phyloP scores from a whole-genome alignment of 116 monocot genomes.

The Cymodocea nodosa region DNA sequence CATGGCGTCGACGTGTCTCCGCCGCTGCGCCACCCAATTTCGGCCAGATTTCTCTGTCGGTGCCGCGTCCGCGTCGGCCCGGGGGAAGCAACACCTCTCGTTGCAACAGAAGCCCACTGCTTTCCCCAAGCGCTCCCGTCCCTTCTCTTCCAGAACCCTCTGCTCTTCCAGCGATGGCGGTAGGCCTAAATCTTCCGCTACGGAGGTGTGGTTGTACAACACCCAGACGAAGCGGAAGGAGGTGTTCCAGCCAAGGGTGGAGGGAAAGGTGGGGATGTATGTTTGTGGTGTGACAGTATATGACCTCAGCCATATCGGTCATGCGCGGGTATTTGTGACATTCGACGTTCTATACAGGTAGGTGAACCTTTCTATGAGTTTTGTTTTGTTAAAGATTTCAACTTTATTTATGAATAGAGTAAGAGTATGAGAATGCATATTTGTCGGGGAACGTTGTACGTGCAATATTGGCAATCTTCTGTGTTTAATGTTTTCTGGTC shows the following conservation, averaged over 20 bases:
- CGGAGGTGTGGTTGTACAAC: constrained; percentile 54
- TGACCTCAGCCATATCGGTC: constrained; percentile 91
- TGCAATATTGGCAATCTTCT: too few relatives aligned
- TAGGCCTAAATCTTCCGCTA: neutral
- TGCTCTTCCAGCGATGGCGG: constrained; percentile 7
- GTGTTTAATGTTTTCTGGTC: too few relatives aligned
- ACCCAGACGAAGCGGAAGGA: constrained; percentile 69
- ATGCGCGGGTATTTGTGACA: constrained; percentile 82
- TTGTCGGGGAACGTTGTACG: too few relatives aligned
- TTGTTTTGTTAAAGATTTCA: neutral
- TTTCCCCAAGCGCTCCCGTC: neutral
- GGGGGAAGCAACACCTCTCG: neutral
- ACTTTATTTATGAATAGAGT: neutral
- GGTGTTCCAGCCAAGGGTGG: constrained; percentile 44
- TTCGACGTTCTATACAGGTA: constrained; percentile 87
- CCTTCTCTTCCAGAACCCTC: constrained; percentile 6
- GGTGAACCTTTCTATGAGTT: neutral
- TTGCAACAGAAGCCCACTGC: constrained; percentile 1
- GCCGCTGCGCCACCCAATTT: too few relatives aligned
- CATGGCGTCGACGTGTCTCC: too few relatives aligned
- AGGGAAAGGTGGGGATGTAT: constrained; percentile 87
- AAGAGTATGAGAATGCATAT: too few relatives aligned
- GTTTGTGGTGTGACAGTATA: constrained; percentile 93
- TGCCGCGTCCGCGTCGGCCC: too few relatives aligned
- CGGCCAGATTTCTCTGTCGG: too few relatives aligned